These are phyloP conservation scores for Corylus heterophylla DNA, from an alignment of 306 rosid genomes.

Conservation along the genomic window DNA sequence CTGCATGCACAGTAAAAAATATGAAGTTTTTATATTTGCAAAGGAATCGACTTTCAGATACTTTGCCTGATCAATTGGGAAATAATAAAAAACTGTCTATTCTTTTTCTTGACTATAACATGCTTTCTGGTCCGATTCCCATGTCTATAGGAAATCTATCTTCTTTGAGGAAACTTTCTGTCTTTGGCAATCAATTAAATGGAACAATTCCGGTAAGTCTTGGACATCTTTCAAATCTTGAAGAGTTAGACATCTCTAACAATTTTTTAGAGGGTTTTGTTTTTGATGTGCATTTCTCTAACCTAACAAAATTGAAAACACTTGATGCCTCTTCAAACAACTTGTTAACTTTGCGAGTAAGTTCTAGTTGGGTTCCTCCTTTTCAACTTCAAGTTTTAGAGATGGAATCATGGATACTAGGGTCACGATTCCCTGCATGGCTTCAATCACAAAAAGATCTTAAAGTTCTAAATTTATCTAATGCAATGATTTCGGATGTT, in stretches of 20 bases:
- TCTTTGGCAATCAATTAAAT: not conserved
- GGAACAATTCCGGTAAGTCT: conserved; percentile 17
- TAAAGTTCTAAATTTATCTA: not conserved
- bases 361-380: not conserved
- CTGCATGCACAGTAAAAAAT: not conserved
- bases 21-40: conserved; percentile 16
- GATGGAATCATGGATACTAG: not conserved
- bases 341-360: not conserved
- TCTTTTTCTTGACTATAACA: too few species aligned
- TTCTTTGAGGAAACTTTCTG: not conserved
- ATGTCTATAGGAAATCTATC: conserved; percentile 6
- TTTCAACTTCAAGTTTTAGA: not conserved
- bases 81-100: too few species aligned
- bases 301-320: too few species aligned
- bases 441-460: not conserved
- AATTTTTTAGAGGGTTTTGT: conserved; percentile 32
- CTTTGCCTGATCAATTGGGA: conserved; percentile 15
- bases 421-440: not conserved
- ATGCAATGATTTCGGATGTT: not conserved
- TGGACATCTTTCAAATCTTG: conserved; percentile 10
- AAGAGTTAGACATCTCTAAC: not conserved
- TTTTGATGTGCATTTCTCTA: conserved; percentile 27
- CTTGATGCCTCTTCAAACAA: too few species aligned
- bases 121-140: conserved; percentile 10
- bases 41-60: not conserved